Evolutionary conservation across 2,329 filamentous ascomycete species (phyloP).

Genomic region (Neopestalotiopsis clavispora): DNA sequence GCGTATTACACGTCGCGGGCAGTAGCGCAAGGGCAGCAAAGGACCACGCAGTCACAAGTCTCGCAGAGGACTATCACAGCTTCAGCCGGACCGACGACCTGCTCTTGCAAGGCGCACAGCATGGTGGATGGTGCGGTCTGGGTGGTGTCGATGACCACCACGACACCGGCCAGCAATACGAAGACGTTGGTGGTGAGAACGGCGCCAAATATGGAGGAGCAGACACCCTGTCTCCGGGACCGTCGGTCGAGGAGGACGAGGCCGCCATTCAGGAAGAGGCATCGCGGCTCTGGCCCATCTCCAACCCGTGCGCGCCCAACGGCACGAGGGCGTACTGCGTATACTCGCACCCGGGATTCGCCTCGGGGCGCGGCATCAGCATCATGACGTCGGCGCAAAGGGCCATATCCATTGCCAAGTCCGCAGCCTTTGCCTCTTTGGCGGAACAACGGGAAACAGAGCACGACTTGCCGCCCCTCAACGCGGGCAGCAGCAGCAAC

Average conservation of each 20-base stretch:
- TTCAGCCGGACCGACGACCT: background rate
- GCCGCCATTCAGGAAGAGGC: background rate
- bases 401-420: slow-evolving; percentile 33
- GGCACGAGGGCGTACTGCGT: slow-evolving; percentile 35
- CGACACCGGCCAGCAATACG: background rate
- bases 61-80: background rate
- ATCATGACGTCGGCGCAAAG: slow-evolving; percentile 41
- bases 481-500: too few relatives aligned
- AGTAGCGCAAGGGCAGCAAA: background rate
- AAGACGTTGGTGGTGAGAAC: background rate
- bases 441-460: slow-evolving; percentile 33
- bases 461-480: background rate
- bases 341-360: slow-evolving; percentile 40
- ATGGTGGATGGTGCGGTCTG: background rate
- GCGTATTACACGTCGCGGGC: background rate
- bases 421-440: slow-evolving; percentile 34
- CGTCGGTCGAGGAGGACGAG: background rate
- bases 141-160: background rate
- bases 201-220: background rate
- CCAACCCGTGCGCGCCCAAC: slow-evolving; percentile 21
- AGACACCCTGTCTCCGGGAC: too few relatives aligned
- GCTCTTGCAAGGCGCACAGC: background rate
- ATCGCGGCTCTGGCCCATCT: slow-evolving; percentile 18
- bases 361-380: slow-evolving; percentile 41
- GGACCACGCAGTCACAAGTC: background rate